Conservation (phyloP, 768 basidiomycete genomes). For the Lentinula edodes region DNA sequence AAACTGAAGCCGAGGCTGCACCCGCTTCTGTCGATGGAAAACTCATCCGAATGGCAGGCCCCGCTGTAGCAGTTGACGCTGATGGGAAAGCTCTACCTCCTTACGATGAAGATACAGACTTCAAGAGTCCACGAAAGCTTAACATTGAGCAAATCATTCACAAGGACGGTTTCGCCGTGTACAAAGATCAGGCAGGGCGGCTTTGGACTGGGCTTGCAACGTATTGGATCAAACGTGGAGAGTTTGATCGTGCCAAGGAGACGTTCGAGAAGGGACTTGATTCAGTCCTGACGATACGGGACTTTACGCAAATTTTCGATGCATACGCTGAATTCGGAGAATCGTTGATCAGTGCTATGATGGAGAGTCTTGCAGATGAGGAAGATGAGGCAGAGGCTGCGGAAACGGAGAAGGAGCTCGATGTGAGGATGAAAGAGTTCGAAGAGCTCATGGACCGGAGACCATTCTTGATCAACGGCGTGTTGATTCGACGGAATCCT, state of each 20-base stretch:
- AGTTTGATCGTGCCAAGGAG: conserved; percentile 84
- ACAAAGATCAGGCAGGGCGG: conserved; percentile 95
- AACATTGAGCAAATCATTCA: conserved; percentile 85
- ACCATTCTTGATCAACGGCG: conserved; percentile 96
- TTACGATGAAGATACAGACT: conserved; percentile 84
- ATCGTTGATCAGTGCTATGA: conserved; percentile 81
- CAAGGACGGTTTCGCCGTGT: conserved; percentile 81
- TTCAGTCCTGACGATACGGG: conserved; percentile 85
- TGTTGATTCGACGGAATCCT: conserved; percentile 86
- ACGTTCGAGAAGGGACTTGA: conserved; percentile 87
- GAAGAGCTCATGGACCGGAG: conserved; percentile 92
- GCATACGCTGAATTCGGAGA: conserved; percentile 94
- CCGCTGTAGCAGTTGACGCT: conserved; percentile 45
- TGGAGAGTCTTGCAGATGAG: conserved; percentile 75
- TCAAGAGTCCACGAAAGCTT: conserved; percentile 58
- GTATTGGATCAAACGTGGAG: conserved; percentile 96
- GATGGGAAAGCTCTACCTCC: conserved; percentile 44
- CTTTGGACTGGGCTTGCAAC: conserved; percentile 96
- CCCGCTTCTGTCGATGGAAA: conserved; percentile 50
- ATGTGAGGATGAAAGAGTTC: conserved; percentile 85
- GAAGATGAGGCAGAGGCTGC: conserved; percentile 81
- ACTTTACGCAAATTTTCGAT: conserved; percentile 98
- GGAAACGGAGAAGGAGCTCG: conserved; percentile 80
- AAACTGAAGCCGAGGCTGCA: conserved; percentile 19
- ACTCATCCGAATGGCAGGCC: conserved; percentile 68